Conservation (phyloP, 1,284 basidiomycete species). For the Xerocomus nothofagi region DNA sequence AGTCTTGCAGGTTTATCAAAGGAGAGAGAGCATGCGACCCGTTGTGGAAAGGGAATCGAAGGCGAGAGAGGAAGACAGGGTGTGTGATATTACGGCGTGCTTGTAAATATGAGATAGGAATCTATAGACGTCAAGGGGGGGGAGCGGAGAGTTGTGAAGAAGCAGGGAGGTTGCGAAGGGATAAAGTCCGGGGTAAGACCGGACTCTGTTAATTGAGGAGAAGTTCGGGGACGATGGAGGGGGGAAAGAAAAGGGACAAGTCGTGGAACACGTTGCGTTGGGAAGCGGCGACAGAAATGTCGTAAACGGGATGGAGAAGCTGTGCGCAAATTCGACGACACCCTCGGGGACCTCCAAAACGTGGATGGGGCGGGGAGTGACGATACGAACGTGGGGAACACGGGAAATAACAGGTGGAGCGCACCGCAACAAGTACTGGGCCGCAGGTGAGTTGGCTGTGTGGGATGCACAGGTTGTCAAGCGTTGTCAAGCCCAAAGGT, state of each 20-base stretch:
- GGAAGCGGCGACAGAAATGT: conserved; percentile 24
- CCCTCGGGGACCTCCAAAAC: conserved; percentile 25
- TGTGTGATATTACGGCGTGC: conserved; percentile 31
- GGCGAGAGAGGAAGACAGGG: conserved; percentile 16
- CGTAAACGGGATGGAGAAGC: conserved; percentile 29
- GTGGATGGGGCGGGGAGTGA: conserved; percentile 28
- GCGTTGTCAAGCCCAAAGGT: background rate
- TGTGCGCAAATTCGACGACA: conserved; percentile 18
- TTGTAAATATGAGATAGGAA: conserved; percentile 28
- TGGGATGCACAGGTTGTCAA: conserved; percentile 5
- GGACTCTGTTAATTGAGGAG: conserved; percentile 28
- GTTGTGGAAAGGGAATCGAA: conserved; percentile 30
- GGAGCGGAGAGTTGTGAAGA: conserved; percentile 17
- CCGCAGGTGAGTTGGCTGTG: conserved; percentile 4
- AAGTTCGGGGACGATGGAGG: conserved; percentile 15
- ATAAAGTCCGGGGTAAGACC: conserved; percentile 34
- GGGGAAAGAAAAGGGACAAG: conserved; percentile 13
- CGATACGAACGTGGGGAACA: conserved; percentile 32
- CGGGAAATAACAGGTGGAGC: conserved; percentile 11
- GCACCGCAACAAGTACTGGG: conserved; percentile 7
- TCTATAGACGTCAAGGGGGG: conserved; percentile 27
- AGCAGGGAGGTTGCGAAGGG: conserved; percentile 11
- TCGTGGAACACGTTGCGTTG: conserved; percentile 22
- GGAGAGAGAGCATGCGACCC: conserved; percentile 16
- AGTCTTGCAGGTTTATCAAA: conserved; percentile 24